Base-by-base conservation (phyloP, 2,329 filamentous ascomycete genomes). In the Calonectria montana region DNA sequence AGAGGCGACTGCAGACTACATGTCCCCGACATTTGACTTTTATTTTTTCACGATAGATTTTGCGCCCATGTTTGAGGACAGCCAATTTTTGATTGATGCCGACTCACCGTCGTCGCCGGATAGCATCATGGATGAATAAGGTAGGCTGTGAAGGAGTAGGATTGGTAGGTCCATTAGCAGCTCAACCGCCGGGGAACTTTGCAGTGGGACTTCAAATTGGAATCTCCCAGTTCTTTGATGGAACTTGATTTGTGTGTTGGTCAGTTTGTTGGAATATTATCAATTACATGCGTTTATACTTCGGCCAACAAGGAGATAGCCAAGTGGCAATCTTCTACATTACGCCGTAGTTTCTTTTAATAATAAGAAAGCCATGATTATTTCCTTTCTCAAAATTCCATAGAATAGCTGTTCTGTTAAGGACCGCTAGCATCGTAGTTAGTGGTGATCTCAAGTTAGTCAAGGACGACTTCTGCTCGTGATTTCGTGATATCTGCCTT, bases 1-100 rank as follows among this genome's bases (percentile, higher is more conserved):
- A 18, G 77, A 77, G 13, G 83, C 83, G 6, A 80, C 64, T 16
- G 80, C 80, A 15, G 83, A 84, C 67, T 81, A 74, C 8, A 53
- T 84, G 23, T 83, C 83, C 0, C 71, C 61, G 1, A 75, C 77
- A 23, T 84, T 85, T 50, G 81, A 82, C 31, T 79, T 80, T 12
- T 76, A 83, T 69, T 79, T 80, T 0, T 55, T 83, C 23, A 81
- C 84, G 45, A 76, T 77, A n/a, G 83, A 85, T 41, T 83, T 73
- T 31, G 78, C 78, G 7, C 74, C 72, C 37, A n/a, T 71, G n/a
- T 61, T 39, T 39, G 6, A 8, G 31, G 23, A 39, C 12, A 12
- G 43, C 9, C 21, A 12, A 12, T 12, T 12, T 23, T 10, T 47
- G 21, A 12, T 10, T 10, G 31, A 35, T 41, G 16, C 43, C 16